Conservation (phyloP, 345 rosid genomes). For the Pseudoturritis turrita region DNA sequence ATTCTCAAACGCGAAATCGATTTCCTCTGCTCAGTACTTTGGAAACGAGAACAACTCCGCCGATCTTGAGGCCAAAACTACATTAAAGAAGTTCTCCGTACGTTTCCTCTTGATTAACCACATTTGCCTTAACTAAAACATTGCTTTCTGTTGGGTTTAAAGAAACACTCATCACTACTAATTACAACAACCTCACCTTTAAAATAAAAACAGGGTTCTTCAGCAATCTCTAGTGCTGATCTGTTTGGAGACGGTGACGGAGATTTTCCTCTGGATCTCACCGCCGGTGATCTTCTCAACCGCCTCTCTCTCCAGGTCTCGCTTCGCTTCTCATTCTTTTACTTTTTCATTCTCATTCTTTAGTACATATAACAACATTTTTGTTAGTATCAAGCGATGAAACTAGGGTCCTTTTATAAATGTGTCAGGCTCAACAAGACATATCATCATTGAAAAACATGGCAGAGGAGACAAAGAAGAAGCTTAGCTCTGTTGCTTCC, state of each 20-base stretch:
- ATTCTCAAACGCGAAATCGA: slow-evolving; percentile 92
- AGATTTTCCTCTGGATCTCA: slow-evolving; percentile 54
- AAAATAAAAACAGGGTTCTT: slow-evolving; percentile 61
- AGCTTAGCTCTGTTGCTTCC: slow-evolving; percentile 78
- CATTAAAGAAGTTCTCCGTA: slow-evolving; percentile 89
- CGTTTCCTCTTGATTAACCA: slow-evolving; percentile 12
- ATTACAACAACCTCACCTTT: neutral
- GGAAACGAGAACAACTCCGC: slow-evolving; percentile 56
- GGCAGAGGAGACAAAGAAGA: slow-evolving; percentile 97
- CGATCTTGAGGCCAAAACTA: slow-evolving; percentile 59
- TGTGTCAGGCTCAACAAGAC: slow-evolving; percentile 83
- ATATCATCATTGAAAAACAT: slow-evolving; percentile 87
- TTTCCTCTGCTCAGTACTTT: slow-evolving; percentile 87
- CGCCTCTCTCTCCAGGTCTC: slow-evolving; percentile 90
- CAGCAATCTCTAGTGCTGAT: slow-evolving; percentile 96
- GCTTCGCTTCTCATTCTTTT: neutral
- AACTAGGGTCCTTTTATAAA: neutral
- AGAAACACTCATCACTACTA: neutral
- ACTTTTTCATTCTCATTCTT: neutral
- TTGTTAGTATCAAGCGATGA: neutral
- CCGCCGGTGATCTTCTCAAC: slow-evolving; percentile 82
- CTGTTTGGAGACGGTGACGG: slow-evolving; percentile 61
- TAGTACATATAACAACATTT: neutral
- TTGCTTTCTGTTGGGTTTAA: neutral
- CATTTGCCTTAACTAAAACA: neutral